phyloP scores from a whole-genome alignment of 106 monocot species.

The Dioscorea zingiberensis region DNA sequence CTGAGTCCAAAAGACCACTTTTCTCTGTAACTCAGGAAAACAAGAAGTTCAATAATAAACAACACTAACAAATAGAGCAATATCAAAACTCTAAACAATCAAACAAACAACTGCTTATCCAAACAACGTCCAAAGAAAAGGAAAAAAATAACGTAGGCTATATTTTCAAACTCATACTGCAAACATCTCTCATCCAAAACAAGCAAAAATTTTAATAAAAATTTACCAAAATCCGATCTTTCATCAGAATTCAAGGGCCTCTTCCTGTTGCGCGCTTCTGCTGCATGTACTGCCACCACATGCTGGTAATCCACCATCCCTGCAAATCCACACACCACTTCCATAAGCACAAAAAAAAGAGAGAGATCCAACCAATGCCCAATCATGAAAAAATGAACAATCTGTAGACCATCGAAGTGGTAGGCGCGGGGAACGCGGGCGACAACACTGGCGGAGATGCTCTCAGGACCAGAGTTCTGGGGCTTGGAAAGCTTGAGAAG shows the following conservation, averaged over 20 bases:
- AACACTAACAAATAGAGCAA: too few relatives aligned
- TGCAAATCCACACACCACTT: constrained; percentile 10
- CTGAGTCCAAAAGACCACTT: constrained; percentile 26
- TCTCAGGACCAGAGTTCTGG: not conserved
- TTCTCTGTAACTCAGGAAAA: constrained; percentile 17
- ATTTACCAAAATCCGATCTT: too few relatives aligned
- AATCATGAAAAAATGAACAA: not conserved
- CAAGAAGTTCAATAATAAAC: too few relatives aligned
- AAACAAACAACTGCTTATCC: too few relatives aligned
- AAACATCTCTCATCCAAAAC: not conserved
- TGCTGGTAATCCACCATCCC: constrained; percentile 95
- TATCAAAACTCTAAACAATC: too few relatives aligned
- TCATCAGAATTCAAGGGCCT: not conserved
- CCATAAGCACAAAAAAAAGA: not conserved
- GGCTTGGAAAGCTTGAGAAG: constrained; percentile 58
- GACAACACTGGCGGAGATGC: constrained; percentile 11
- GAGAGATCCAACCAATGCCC: not conserved
- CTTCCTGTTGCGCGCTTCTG: constrained; percentile 42
- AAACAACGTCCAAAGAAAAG: too few relatives aligned
- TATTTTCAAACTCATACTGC: not conserved
- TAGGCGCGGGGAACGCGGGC: constrained; percentile 57
- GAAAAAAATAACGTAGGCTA: not conserved
- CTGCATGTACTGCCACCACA: constrained; percentile 77
- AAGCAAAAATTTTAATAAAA: not conserved
- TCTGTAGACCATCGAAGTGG: constrained; percentile 50